A percentile compares a stretch with the other conserved stretches of the same genome.
These are phyloP conservation scores for Globisporangium perplexum DNA, from an alignment of 352 stramenopile species.

Conservation along the genomic window DNA sequence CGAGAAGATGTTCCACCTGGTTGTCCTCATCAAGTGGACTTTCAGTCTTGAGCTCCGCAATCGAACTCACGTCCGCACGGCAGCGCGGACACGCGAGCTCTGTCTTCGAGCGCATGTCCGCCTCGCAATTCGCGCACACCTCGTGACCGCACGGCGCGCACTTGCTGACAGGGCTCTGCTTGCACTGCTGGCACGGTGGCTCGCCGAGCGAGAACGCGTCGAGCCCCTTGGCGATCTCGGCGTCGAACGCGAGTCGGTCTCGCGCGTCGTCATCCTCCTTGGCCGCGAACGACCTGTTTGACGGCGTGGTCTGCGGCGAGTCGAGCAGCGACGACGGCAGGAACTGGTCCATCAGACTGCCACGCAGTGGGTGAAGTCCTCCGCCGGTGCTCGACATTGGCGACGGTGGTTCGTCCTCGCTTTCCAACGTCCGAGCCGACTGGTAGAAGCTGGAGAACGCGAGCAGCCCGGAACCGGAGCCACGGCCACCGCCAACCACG, in stretches of 20 bases:
- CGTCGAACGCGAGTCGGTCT: constrained; percentile 7
- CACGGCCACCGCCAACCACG: not conserved
- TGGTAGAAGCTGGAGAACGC: constrained; percentile 68
- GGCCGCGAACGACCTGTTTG: constrained; percentile 16
- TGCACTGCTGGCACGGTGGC: constrained; percentile 13
- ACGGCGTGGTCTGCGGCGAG: constrained; percentile 76
- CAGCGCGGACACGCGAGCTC: constrained; percentile 11
- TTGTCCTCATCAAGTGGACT: constrained; percentile 12
- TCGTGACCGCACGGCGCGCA: constrained; percentile 16
- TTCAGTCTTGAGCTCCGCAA: constrained; percentile 2
- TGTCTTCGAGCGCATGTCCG: constrained; percentile 1
- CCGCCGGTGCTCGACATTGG: constrained; percentile 29
- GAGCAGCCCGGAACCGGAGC: constrained; percentile 24
- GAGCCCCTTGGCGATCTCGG: constrained; percentile 31
- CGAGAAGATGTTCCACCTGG: constrained; percentile 18
- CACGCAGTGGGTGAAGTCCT: constrained; percentile 48
- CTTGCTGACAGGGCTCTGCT: constrained; percentile 9
- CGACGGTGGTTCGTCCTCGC: constrained; percentile 46
- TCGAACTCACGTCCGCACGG: constrained; percentile 3
- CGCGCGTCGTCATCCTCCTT: constrained; percentile 11
- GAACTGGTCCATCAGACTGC: constrained; percentile 74
- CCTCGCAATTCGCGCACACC: constrained; percentile 10
- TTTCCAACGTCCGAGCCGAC: constrained; percentile 5
- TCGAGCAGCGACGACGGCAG: constrained; percentile 73
- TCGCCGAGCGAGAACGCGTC: constrained; percentile 28